Evolutionary conservation across 176 grass and related monocot genomes (phyloP), one percentile per base, ranked within the genome.

Genomic region (Ensete glaucum): DNA sequence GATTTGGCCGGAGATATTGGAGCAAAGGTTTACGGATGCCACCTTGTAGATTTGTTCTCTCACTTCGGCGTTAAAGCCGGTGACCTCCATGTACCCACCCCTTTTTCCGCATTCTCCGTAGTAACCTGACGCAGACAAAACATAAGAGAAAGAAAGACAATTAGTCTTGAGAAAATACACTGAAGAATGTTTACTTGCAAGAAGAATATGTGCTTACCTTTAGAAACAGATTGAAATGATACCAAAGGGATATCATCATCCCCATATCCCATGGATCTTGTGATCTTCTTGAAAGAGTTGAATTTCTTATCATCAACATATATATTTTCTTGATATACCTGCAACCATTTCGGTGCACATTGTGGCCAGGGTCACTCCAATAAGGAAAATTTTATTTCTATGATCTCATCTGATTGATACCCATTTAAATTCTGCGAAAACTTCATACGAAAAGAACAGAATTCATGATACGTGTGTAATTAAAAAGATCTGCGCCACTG

Each of bases 321-420:
- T 76, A 96, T 90, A 78, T 96, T 96, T 83, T 96, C 93, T 90
- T 96, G 93, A 66, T 96, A 96, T 50, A 96, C 87, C 93, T 92
- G 62, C 17, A 50, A 48, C 49, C 49, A 62, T 77, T 69, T 49
- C 48, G 53, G 10, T 54, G 58, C 51, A 53, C 59, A 78, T 59
- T 72, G 23, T 25, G 19, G 62, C 15, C 17, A 43, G 34, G 34
- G 4, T 6, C 34, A 43, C 34, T 6, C 34, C 34, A 43, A 43
- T 6, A 6, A 43, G 34, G 34, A 43, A 43, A 43, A 43, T 43
- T 43, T 43, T 43, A 43, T 43, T 43, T 43, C 34, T 6, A 43
- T 6, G 6, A 43, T 43, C 34, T 4, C 34, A 43, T 43, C 34
- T 43, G 34, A 43, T 43, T 43, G 34, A 43, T 43, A 43, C 34